Evolutionary conservation across 2,329 filamentous ascomycete genomes (phyloP).

Genomic region (Fusarium guadeloupense): DNA sequence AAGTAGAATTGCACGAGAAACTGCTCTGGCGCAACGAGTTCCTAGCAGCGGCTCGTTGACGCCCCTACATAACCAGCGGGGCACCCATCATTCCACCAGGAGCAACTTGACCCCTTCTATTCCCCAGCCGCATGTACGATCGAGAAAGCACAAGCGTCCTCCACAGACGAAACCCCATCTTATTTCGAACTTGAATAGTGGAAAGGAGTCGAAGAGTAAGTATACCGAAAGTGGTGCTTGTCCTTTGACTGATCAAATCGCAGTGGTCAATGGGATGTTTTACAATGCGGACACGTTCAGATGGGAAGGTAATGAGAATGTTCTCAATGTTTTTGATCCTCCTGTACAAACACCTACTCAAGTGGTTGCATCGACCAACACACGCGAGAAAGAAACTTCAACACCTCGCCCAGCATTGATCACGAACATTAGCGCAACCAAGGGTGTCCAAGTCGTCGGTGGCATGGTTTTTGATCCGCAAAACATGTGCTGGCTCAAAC

Average conservation of each 20-base stretch:
- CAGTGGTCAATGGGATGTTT: constrained; percentile 92
- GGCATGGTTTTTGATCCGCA: constrained; percentile 98
- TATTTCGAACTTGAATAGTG: constrained; percentile 81
- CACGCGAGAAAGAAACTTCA: constrained; percentile 65
- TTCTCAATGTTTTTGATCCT: constrained; percentile 78
- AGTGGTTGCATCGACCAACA: constrained; percentile 51
- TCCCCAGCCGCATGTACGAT: constrained; percentile 55
- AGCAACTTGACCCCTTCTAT: constrained; percentile 55
- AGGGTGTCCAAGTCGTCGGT: constrained; percentile 92
- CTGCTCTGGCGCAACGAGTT: constrained; percentile 67
- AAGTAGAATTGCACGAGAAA: constrained; percentile 71
- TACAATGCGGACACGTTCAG: constrained; percentile 88
- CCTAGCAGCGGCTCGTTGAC: constrained; percentile 63
- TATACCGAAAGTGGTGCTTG: neutral
- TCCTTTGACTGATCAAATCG: constrained; percentile 44
- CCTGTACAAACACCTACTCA: constrained; percentile 65
- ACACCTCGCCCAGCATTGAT: constrained; percentile 83
- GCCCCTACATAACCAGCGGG: constrained; percentile 64
- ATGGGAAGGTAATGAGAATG: constrained; percentile 98
- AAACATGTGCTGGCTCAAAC: constrained; percentile 97
- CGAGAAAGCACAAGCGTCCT: constrained; percentile 67
- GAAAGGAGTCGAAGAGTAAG: constrained; percentile 83
- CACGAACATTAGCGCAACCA: constrained; percentile 83
- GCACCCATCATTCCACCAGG: constrained; percentile 62
- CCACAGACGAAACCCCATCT: constrained; percentile 83